Evolutionary conservation across 2,329 filamentous ascomycete genomes (phyloP), one percentile per base, ranked within the genome.

Genomic region (Colletotrichum siamense): DNA sequence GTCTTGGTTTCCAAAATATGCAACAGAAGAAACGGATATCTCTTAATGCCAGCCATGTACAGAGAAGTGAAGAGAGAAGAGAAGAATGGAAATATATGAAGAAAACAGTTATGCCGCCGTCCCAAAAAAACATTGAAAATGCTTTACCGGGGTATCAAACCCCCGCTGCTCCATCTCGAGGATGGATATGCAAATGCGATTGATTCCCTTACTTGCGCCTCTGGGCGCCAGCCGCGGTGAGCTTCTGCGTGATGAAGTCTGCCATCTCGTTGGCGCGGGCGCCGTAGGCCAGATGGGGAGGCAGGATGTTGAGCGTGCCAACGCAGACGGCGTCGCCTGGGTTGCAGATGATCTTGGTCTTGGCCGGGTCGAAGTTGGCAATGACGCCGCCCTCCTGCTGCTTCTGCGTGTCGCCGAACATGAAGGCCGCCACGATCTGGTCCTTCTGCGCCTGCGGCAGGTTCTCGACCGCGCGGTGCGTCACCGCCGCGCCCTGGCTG

Each of bases 281-380:
- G 32, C 81, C 78, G 77, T 87, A 87, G 73, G 84, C 81, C 71
- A 86, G 80, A 68, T 87, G 85, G 7, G 83, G 80, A 1, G 83
- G 80, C 49, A 82, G 82, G 13, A 86, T 82, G 32, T 79, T 80
- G 13, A 87, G 80, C 2, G 79, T 82, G 65, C 85, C 84, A 5
- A 73, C 76, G 80, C 86, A 87, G 70, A 87, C 81, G 34, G 81
- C 79, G 74, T 87, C 86, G 66, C 84, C 84, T 10, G 73, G 16
- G 77, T 86, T 86, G 81, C 86, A 87, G 80, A 86, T 86, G 77
- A 86, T 83, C 55, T 84, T 82, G 66, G 83, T 85, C 79, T 83
- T 82, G 63, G 83, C 82, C 16, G 77, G 63, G 26, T 83, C 82
- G 78, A 82, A 86, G 52, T 82, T 81, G 44, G 78, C 77, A 69